phyloP scores from a whole-genome alignment of 106 monocot species.

The Allium sativum region DNA sequence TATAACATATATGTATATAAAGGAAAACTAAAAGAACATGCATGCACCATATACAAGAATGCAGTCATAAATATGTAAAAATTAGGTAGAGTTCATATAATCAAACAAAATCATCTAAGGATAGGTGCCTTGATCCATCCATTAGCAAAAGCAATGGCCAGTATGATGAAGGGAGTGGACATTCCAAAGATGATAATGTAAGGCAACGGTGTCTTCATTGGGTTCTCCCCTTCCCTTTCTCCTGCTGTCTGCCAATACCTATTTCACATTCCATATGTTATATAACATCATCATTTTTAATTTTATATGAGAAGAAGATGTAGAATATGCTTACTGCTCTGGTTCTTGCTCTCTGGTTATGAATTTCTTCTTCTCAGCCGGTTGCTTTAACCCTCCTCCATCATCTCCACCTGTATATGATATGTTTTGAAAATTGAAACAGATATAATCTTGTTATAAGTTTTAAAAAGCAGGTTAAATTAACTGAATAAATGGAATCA shows the following conservation, averaged over 20 bases:
- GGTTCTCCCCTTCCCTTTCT: slow-evolving; percentile 94
- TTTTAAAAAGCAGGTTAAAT: too few relatives aligned
- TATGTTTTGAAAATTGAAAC: too few relatives aligned
- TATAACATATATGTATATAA: too few relatives aligned
- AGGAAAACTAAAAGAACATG: too few relatives aligned
- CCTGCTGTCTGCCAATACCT: slow-evolving; percentile 98
- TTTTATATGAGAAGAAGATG: neutral
- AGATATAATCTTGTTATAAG: too few relatives aligned
- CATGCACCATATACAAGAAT: too few relatives aligned
- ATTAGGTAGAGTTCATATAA: too few relatives aligned
- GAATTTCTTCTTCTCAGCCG: slow-evolving; percentile 88
- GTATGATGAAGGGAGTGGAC: slow-evolving; percentile 89
- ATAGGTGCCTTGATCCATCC: slow-evolving; percentile 94
- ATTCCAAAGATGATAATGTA: slow-evolving; percentile 98
- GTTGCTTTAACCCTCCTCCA: slow-evolving; percentile 48
- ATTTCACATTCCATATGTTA: neutral
- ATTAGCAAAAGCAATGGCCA: slow-evolving; percentile 94
- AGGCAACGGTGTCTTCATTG: slow-evolving; percentile 92
- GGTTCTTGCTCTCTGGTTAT: slow-evolving; percentile 94
- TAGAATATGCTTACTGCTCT: slow-evolving; percentile 39
- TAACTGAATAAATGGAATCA: too few relatives aligned
- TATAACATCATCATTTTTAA: neutral
- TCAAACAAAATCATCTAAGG: too few relatives aligned
- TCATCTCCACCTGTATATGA: slow-evolving; percentile 24
- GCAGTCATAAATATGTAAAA: too few relatives aligned